These are phyloP conservation scores for Colletotrichum sp. DNA, from an alignment of 2,329 filamentous ascomycete genomes.

Conservation along the genomic window DNA sequence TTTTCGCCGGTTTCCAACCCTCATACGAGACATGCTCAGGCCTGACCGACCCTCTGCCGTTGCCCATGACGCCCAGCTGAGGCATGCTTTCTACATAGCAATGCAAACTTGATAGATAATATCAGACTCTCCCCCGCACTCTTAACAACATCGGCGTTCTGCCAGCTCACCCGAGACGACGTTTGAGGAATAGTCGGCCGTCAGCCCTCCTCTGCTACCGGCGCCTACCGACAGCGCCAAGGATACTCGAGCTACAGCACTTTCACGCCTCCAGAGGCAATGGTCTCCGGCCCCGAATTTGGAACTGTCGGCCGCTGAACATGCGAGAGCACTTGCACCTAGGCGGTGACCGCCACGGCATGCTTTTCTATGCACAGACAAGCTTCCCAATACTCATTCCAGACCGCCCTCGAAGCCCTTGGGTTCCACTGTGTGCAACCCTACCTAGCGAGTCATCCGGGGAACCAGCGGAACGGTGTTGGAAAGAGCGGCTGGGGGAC, in stretches of 20 bases:
- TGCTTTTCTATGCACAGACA: not conserved
- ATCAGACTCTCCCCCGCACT: not conserved
- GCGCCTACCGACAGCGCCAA: conserved; percentile 1
- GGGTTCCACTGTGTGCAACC: not conserved
- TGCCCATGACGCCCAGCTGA: not conserved
- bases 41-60: not conserved
- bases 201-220: not conserved
- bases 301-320: not conserved
- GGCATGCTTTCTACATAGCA: not conserved
- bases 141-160: not conserved
- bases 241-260: not conserved
- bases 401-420: not conserved
- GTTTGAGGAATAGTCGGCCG: not conserved
- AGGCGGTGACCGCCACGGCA: not conserved
- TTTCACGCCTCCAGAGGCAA: not conserved
- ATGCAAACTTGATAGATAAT: not conserved
- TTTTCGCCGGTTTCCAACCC: not conserved
- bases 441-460: not conserved
- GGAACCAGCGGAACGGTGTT: not conserved
- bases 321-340: not conserved
- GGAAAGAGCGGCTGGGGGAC: not conserved
- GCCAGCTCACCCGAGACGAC: not conserved
- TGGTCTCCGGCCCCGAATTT: not conserved
- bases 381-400: not conserved
- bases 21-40: not conserved